These are phyloP conservation scores for Hypoxylon sp. DNA, from an alignment of 2,329 filamentous ascomycete genomes.

Conservation along the genomic window DNA sequence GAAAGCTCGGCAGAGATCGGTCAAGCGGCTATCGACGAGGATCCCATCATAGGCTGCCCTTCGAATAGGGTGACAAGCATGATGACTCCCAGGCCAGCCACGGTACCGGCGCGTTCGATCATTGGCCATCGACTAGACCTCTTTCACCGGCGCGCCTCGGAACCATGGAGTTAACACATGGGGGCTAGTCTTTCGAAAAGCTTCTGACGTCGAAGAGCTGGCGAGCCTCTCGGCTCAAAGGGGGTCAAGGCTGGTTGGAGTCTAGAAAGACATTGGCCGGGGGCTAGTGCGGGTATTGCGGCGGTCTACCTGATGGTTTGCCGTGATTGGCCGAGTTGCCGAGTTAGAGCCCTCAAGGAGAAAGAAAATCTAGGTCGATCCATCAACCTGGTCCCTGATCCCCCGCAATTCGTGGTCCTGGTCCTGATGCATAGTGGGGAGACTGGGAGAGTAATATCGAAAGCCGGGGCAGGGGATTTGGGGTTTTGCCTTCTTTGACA, in stretches of 20 bases:
- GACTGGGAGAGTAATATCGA: too few relatives aligned
- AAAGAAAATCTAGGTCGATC: slow-evolving; percentile 20
- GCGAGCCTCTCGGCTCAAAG: slow-evolving; percentile 52
- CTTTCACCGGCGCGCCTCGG: slow-evolving; percentile 28
- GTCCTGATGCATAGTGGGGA: too few relatives aligned
- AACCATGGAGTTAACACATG: slow-evolving; percentile 27
- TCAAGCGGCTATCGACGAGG: slow-evolving; percentile 46
- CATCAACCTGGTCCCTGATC: slow-evolving; percentile 21
- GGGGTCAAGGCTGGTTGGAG: slow-evolving; percentile 44
- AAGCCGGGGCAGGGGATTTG: slow-evolving; percentile 14
- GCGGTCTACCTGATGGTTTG: slow-evolving; percentile 43
- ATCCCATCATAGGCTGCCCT: slow-evolving; percentile 22
- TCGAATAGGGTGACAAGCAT: slow-evolving; percentile 10
- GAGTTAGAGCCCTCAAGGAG: slow-evolving; percentile 39
- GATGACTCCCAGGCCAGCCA: slow-evolving; percentile 22
- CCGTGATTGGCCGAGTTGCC: slow-evolving; percentile 59
- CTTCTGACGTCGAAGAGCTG: slow-evolving; percentile 38
- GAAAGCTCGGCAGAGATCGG: slow-evolving; percentile 45
- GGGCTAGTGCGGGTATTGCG: slow-evolving; percentile 16
- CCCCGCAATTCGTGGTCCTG: slow-evolving; percentile 31
- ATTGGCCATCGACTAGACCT: slow-evolving; percentile 17
- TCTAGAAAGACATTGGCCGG: slow-evolving; percentile 29
- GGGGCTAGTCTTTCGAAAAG: slow-evolving; percentile 9
- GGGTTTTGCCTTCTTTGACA: slow-evolving; percentile 24
- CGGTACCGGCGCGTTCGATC: slow-evolving; percentile 14